Base-by-base conservation (phyloP, 805 yeast species). In the Candida odintsovae region DNA sequence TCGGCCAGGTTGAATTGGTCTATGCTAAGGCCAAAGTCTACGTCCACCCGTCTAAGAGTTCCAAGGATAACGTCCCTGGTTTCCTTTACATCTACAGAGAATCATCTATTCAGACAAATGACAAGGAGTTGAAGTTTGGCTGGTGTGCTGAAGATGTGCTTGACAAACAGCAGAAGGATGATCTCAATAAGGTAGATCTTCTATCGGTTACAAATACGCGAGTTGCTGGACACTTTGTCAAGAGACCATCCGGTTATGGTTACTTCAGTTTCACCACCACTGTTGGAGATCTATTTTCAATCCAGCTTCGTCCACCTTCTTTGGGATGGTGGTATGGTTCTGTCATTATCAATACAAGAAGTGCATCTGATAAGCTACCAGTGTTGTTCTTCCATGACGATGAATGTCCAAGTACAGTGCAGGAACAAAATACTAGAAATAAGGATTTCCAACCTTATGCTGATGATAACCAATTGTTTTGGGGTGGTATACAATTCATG, bases 311-410 rank as follows among this genome's bases (percentile, higher is more conserved):
- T 45, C 83, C 83, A 2, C 97, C 97, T 6, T 81, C 90, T 2
- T 69, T 80, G 15, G 95, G 90, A 2, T 82, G 90, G 80, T 92
- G 97, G 97, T 80, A 77, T 66, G 99, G 99, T 0, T 86, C 96
- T 0, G 68, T 92, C 15, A 70, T 89, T 2, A 64, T 94, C 25
- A 83, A 88, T 63, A 78, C 92, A 2, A 77, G 77, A 52, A 50
- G 54, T 18, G 78, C 68, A 38, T 79, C 79, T 9, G 84, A 79
- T 46, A 78, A 81, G 39, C 66, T 89, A 16, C 98, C 98, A 0
- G 83, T 90, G 5, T 58, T 94, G 37, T 94, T 90, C 64, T 90
- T 94, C 70, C 99, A 94, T 65, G 99, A 94, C 60, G 85, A 86
- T 46, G 90, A 86, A 55, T 78, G 84, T 29, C 83, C 87, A 7